Percentiles rank a stretch among this genome's conserved stretches.
Evolutionary conservation across 306 rosid species (phyloP).

Genomic region (Trifolium subterraneum): DNA sequence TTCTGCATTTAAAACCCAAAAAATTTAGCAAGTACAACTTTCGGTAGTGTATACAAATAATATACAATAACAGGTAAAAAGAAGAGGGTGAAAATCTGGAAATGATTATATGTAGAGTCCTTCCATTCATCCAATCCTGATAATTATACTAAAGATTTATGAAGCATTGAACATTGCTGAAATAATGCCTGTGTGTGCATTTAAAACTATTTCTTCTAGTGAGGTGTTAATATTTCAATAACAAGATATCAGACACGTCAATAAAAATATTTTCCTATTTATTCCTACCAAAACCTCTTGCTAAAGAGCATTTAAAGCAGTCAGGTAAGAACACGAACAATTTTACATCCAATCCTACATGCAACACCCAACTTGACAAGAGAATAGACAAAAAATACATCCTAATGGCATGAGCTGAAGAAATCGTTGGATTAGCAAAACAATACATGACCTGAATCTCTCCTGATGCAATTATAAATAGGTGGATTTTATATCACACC

Average conservation of each 20-base stretch:
- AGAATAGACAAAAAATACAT: neutral
- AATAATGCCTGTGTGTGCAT: neutral
- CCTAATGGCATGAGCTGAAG: too few species aligned
- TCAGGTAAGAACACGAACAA: conserved; percentile 1
- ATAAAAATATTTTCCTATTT: conserved; percentile 8
- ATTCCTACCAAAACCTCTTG: conserved; percentile 1
- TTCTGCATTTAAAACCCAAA: conserved; percentile 59
- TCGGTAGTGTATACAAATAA: conserved; percentile 1
- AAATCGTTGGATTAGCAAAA: neutral
- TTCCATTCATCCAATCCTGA: conserved; percentile 34
- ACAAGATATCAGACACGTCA: conserved; percentile 14
- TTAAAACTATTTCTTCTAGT: conserved; percentile 30
- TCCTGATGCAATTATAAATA: neutral
- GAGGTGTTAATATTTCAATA: conserved; percentile 22
- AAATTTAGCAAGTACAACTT: conserved; percentile 34
- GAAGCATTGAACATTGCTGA: conserved; percentile 14
- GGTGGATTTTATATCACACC: neutral
- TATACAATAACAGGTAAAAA: conserved; percentile 4
- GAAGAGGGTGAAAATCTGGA: conserved; percentile 9
- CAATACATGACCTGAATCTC: conserved; percentile 2
- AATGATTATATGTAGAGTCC: conserved; percentile 31
- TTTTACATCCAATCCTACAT: conserved; percentile 10
- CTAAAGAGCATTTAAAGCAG: neutral
- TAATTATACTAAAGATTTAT: conserved; percentile 20
- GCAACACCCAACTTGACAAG: conserved; percentile 1